Conservation (phyloP, 805 yeast species). For the Pachysolen tannophilus region DNA sequence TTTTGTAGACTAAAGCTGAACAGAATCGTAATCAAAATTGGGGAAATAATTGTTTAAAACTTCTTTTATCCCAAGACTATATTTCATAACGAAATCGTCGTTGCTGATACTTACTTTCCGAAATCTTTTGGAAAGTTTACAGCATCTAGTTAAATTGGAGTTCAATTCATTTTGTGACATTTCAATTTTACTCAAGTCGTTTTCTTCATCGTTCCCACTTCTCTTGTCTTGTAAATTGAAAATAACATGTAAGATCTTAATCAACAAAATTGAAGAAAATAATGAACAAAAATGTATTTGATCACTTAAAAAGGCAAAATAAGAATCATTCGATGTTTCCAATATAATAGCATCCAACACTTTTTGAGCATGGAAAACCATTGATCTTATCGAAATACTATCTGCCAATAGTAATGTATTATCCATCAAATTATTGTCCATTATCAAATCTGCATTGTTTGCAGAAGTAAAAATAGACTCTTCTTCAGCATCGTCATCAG, state of each 20-base stretch:
- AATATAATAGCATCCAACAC: conserved; percentile 33
- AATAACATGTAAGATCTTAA: conserved; percentile 19
- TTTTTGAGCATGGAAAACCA: conserved; percentile 32
- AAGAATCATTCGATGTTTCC: conserved; percentile 38
- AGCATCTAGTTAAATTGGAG: conserved; percentile 10
- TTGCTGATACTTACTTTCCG: conserved; percentile 11
- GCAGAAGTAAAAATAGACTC: not conserved
- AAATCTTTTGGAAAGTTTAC: conserved; percentile 9
- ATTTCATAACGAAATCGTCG: conserved; percentile 11
- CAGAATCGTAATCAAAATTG: not conserved
- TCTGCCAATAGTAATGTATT: conserved; percentile 9
- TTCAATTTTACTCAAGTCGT: conserved; percentile 8
- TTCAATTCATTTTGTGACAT: conserved; percentile 10
- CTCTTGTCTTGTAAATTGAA: conserved; percentile 1
- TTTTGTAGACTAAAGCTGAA: no score
- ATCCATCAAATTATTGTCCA: conserved; percentile 1
- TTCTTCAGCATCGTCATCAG: not conserved
- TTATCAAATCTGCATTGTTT: not conserved
- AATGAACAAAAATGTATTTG: conserved; percentile 51
- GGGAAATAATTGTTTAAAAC: conserved; percentile 8
- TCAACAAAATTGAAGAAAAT: conserved; percentile 30
- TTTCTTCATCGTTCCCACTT: conserved; percentile 3
- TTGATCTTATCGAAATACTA: conserved; percentile 20
- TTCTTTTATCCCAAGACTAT: conserved; percentile 9
- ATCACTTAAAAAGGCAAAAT: conserved; percentile 65